phyloP scores from a whole-genome alignment of 148 eudicot genomes.

The Vaccinium corymbosum region DNA sequence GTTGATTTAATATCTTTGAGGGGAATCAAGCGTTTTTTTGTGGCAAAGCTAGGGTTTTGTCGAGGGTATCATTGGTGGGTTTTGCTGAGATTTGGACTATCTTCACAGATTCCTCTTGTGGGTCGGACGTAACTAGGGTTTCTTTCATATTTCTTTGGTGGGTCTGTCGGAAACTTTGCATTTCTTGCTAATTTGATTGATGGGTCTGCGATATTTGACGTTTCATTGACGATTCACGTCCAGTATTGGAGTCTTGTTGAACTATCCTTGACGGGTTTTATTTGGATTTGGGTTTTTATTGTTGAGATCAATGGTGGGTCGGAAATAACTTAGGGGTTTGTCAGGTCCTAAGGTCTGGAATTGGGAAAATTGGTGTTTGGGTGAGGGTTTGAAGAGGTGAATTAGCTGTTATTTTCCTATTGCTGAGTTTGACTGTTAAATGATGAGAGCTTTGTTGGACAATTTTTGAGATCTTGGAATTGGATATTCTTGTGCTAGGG shows the following conservation, averaged over 20 bases:
- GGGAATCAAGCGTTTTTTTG: conserved; percentile 15
- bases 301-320: neutral
- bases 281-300: conserved; percentile 6
- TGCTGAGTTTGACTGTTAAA: neutral
- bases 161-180: conserved; percentile 11
- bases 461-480: neutral
- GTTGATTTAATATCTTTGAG: neutral
- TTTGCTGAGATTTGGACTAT: neutral
- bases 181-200: neutral
- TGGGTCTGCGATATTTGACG: neutral
- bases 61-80: neutral
- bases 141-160: neutral
- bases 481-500: conserved; percentile 2
- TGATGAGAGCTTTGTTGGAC: neutral
- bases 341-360: neutral
- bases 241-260: neutral
- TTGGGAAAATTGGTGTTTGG: neutral
- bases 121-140: neutral
- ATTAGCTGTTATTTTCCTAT: neutral
- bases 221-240: neutral
- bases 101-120: neutral
- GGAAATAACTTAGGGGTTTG: conserved; percentile 13
- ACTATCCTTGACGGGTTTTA: neutral
- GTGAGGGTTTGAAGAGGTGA: conserved; percentile 7
- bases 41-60: conserved; percentile 22